Conservation (phyloP, 2,329 filamentous ascomycete genomes). For the Claviceps spartinae region DNA sequence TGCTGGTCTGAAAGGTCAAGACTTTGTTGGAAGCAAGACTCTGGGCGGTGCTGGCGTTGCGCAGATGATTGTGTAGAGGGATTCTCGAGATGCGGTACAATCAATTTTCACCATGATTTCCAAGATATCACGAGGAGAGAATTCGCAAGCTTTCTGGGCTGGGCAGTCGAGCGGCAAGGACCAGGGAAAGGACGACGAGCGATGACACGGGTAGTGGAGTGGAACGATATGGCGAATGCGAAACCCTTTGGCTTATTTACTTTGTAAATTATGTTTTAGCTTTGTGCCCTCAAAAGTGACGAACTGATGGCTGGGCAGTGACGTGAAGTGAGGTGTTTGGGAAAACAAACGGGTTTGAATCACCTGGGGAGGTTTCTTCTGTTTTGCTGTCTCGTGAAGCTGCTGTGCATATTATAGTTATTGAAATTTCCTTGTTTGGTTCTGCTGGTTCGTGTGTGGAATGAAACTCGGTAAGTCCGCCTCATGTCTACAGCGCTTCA, state of each 20-base stretch:
- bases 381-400: not conserved
- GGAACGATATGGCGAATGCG: not conserved
- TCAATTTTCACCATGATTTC: not conserved
- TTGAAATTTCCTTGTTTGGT: too few relatives aligned
- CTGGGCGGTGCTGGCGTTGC: constrained; percentile 85
- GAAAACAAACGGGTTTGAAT: constrained; percentile 15
- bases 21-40: constrained; percentile 87
- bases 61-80: constrained; percentile 82
- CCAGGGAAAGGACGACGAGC: not conserved
- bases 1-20: constrained; percentile 70
- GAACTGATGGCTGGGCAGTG: constrained; percentile 12
- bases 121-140: not conserved
- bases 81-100: not conserved
- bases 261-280: not conserved
- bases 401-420: not conserved
- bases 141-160: not conserved
- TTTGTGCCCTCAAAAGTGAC: not conserved
- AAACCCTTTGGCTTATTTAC: not conserved
- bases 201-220: not conserved
- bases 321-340: constrained; percentile 16
- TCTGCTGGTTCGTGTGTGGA: too few relatives aligned
- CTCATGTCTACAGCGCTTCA: too few relatives aligned
- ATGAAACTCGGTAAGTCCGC: too few relatives aligned
- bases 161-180: not conserved
- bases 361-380: constrained; percentile 6